phyloP scores from a whole-genome alignment of 2,329 filamentous ascomycete genomes.

The Trichophyton schoenleinii region DNA sequence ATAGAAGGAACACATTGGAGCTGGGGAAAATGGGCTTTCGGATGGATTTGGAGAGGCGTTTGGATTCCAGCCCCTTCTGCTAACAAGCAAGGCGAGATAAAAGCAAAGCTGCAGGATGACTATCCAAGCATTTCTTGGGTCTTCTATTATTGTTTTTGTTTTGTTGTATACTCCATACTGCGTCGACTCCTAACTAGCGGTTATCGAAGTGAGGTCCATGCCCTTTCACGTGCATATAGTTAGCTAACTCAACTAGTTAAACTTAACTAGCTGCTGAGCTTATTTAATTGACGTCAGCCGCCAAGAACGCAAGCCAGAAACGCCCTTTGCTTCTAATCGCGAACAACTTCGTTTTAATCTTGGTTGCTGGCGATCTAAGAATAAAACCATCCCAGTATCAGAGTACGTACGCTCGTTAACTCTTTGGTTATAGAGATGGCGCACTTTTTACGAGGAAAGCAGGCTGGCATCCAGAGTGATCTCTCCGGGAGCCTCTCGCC shows the following conservation, averaged over 20 bases:
- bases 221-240: background rate
- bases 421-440: constrained; percentile 47
- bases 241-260: too few species aligned
- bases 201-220: background rate
- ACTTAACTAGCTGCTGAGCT: background rate
- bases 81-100: background rate
- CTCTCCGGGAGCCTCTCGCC: constrained; percentile 69
- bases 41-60: background rate
- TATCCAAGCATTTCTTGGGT: background rate
- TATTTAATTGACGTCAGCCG: background rate
- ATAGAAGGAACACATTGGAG: background rate
- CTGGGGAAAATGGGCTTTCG: background rate
- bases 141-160: background rate
- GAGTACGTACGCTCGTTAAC: background rate
- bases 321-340: background rate
- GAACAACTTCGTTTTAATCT: background rate
- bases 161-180: background rate
- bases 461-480: constrained; percentile 84
- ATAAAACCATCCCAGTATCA: background rate
- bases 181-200: too few species aligned
- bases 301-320: background rate
- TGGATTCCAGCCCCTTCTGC: background rate
- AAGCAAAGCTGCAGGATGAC: background rate
- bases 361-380: background rate
- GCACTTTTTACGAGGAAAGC: constrained; percentile 79